These are phyloP conservation scores for Athelia psychrophila DNA, from an alignment of 1,284 basidiomycete species.

Conservation along the genomic window DNA sequence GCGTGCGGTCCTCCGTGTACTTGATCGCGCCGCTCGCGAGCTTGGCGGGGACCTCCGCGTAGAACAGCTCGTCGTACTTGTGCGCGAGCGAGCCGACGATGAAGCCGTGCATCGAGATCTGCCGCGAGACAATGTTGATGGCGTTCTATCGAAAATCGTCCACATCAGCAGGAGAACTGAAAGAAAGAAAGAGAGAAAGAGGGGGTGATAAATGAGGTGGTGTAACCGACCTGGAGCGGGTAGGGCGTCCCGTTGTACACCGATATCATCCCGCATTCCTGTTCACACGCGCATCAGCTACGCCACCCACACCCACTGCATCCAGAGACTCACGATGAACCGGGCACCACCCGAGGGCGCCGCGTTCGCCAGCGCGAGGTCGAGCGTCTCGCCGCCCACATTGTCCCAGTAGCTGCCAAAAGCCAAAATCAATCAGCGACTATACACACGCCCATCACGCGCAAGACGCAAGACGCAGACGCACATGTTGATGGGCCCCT, in stretches of 20 bases:
- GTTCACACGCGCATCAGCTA: background rate
- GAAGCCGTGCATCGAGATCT: constrained; percentile 61
- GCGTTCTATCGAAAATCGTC: constrained; percentile 15
- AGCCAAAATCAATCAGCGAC: background rate
- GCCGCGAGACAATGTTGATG: constrained; percentile 41
- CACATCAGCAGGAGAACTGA: no score
- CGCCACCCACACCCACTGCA: background rate
- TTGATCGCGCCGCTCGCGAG: constrained; percentile 58
- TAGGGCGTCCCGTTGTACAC: constrained; percentile 22
- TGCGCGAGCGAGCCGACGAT: constrained; percentile 39
- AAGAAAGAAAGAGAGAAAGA: background rate
- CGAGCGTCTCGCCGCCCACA: constrained; percentile 47
- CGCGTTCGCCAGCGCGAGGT: constrained; percentile 38
- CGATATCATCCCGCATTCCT: constrained; percentile 33
- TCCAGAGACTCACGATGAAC: constrained; percentile 55
- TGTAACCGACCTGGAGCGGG: constrained; percentile 19
- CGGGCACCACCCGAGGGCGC: constrained; percentile 44
- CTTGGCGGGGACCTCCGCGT: constrained; percentile 46
- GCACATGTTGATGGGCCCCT: constrained; percentile 43
- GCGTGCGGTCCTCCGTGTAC: constrained; percentile 50
- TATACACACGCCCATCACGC: background rate
- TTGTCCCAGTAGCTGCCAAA: constrained; percentile 38
- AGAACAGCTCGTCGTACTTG: constrained; percentile 43
- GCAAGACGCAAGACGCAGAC: constrained; percentile 13
- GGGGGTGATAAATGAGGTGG: background rate